phyloP scores from a whole-genome alignment of 2,329 filamentous ascomycete species.

The Trichoderma atroviride region DNA sequence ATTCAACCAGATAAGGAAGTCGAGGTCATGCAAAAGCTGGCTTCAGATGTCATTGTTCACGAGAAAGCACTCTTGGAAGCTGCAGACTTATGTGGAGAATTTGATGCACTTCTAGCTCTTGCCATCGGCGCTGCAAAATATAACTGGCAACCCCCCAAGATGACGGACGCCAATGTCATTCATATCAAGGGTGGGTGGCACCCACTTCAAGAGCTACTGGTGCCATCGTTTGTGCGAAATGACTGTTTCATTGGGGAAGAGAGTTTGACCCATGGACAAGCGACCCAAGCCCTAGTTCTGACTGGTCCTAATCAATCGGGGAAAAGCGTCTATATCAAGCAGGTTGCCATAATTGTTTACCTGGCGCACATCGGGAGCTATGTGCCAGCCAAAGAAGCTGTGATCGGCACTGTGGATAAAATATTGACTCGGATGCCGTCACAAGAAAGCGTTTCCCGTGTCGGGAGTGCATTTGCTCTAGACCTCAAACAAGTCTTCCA shows the following conservation, averaged over 20 bases:
- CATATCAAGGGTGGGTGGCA: slow-evolving; percentile 80
- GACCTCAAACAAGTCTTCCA: slow-evolving; percentile 87
- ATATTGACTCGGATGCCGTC: slow-evolving; percentile 86
- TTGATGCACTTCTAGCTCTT: slow-evolving; percentile 83
- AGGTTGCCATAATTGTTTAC: slow-evolving; percentile 87
- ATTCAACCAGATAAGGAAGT: slow-evolving; percentile 73
- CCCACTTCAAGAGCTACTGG: slow-evolving; percentile 81
- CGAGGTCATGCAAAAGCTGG: slow-evolving; percentile 79
- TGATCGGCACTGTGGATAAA: slow-evolving; percentile 86
- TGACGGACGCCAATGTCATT: slow-evolving; percentile 72
- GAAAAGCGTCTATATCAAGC: slow-evolving; percentile 94
- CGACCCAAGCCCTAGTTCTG: slow-evolving; percentile 69
- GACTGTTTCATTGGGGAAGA: slow-evolving; percentile 69
- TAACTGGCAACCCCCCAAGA: slow-evolving; percentile 67
- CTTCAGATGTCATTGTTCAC: slow-evolving; percentile 69
- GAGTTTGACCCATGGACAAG: slow-evolving; percentile 19
- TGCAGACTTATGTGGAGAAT: slow-evolving; percentile 82
- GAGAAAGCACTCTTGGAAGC: slow-evolving; percentile 66
- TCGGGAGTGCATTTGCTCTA: slow-evolving; percentile 68
- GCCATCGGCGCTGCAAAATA: slow-evolving; percentile 76
- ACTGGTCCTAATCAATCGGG: slow-evolving; percentile 97
- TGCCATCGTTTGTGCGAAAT: slow-evolving; percentile 81
- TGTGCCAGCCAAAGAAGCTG: slow-evolving; percentile 77
- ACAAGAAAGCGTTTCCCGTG: slow-evolving; percentile 61
- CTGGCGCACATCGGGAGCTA: slow-evolving; percentile 92